Base-by-base conservation (phyloP, 2,329 filamentous ascomycete genomes). In the Sphaerulina musiva region DNA sequence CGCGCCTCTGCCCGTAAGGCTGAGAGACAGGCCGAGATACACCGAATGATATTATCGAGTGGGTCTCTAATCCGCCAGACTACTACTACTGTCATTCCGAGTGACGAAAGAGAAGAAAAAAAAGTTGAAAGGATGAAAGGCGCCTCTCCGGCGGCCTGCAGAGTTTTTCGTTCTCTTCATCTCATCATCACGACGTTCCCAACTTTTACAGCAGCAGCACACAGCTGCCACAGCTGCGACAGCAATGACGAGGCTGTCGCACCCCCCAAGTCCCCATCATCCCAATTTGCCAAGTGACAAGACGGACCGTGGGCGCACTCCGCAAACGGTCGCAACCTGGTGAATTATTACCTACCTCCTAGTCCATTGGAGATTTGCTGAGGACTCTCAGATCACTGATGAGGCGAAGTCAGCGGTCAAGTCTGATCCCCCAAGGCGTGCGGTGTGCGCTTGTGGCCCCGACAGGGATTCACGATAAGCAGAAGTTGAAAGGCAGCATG, bases 61-160 rank as follows among this genome's bases (percentile, higher is more conserved):
- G 48, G 48, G 48, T 44, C 48, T 29, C 40, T 20, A 44, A 44
- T 41, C 40, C 48, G 48, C 48, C 48, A 44, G 48, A 38, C 26
- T 29, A 29, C 26, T 29, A 4, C 26, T 29, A 51, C 44, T 20
- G 20, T 41, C 26, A 38, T 31, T 45, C 48, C 38, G 48, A 43
- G 39, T 43, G 26, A 29, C 12, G 26, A 45, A 40, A 36, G n/a
- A 26, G 12, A n/a, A 17, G 14, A 17, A 17, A 17, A 17, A 17
- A 17, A 17, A 17, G 14, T 17, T 17, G 14, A 17, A 29, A 38
- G 7, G 8, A 51, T 39, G 48, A 10, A 51, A 39, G 48, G 48
- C 48, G 29, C 17, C 31, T 51, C 38, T 38, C 41, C 48, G 48
- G 40, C 41, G 26, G 34, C 48, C n/a, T 44, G 31, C 39, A 44